Evolutionary conservation across 805 yeast genomes (phyloP).

Genomic region (Starmerella asiatica): DNA sequence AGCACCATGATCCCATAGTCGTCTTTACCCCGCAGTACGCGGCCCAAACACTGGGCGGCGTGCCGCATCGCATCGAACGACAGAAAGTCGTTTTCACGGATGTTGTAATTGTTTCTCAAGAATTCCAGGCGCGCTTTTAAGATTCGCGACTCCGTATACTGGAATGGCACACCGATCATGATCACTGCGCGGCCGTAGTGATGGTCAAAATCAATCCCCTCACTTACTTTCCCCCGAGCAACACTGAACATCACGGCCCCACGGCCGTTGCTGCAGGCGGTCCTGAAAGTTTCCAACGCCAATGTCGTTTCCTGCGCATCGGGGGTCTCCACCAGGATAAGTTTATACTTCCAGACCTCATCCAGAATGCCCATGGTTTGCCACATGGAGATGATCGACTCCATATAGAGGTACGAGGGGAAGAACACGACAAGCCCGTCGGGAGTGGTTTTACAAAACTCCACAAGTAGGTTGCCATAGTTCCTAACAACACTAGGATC

Average conservation of each 20-base stretch:
- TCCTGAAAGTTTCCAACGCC: constrained; percentile 88
- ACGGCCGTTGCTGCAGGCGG: constrained; percentile 93
- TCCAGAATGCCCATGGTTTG: constrained; percentile 96
- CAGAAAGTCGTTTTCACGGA: constrained; percentile 82
- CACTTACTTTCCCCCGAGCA: constrained; percentile 97
- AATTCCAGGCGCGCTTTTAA: constrained; percentile 90
- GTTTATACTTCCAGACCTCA: constrained; percentile 95
- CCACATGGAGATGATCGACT: constrained; percentile 96
- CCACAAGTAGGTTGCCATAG: constrained; percentile 83
- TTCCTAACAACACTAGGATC: constrained; percentile 97
- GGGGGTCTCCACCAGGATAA: constrained; percentile 92
- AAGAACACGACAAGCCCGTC: constrained; percentile 97
- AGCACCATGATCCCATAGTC: constrained; percentile 98
- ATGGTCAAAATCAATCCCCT: constrained; percentile 98
- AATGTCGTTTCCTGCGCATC: constrained; percentile 97
- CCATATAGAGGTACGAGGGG: constrained; percentile 96
- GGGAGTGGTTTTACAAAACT: constrained; percentile 88
- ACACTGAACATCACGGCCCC: constrained; percentile 94
- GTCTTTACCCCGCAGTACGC: constrained; percentile 94
- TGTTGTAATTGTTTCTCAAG: constrained; percentile 80
- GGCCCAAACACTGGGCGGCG: constrained; percentile 96
- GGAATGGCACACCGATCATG: constrained; percentile 99
- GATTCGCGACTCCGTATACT: constrained; percentile 93
- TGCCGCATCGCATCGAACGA: constrained; percentile 99
- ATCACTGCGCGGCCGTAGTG: constrained; percentile 95